Percentiles rank a stretch among this genome's conserved stretches.
phyloP scores from a whole-genome alignment of 345 rosid genomes.

The Sonneratia alba region DNA sequence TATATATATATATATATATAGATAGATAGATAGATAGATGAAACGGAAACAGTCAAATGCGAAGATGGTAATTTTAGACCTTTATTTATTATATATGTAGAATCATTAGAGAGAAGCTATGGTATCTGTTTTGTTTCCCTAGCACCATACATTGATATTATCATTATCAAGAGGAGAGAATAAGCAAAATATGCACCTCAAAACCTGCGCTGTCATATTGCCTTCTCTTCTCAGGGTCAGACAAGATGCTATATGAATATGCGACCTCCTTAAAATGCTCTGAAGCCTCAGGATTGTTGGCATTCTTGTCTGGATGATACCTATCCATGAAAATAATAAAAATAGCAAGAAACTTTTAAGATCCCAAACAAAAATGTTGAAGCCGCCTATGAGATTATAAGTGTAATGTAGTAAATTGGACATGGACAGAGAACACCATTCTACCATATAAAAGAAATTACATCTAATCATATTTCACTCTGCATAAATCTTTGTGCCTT shows the following conservation, averaged over 20 bases:
- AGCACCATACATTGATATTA: background rate
- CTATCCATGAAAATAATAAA: conserved; percentile 24
- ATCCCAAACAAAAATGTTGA: background rate
- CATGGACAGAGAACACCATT: background rate
- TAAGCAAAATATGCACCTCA: conserved; percentile 44
- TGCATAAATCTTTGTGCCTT: background rate
- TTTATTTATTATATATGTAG: background rate
- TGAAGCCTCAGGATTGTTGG: conserved; percentile 86
- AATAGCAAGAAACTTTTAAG: background rate
- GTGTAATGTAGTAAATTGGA: background rate
- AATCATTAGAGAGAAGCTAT: background rate
- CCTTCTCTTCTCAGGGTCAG: conserved; percentile 97
- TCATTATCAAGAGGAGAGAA: background rate
- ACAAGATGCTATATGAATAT: conserved; percentile 89
- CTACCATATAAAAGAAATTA: background rate
- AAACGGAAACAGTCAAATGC: background rate
- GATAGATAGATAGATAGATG: background rate
- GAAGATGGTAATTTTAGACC: background rate
- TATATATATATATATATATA: background rate
- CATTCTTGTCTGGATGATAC: conserved; percentile 99
- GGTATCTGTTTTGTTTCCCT: background rate
- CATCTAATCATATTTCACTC: background rate
- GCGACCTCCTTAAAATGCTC: conserved; percentile 97
- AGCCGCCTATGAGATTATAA: background rate
- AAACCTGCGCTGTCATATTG: conserved; percentile 94